Percentiles rank a stretch among this genome's conserved stretches.
These are phyloP conservation scores for Penicillium decumbens DNA, from an alignment of 2,329 filamentous ascomycete species.

Conservation along the genomic window DNA sequence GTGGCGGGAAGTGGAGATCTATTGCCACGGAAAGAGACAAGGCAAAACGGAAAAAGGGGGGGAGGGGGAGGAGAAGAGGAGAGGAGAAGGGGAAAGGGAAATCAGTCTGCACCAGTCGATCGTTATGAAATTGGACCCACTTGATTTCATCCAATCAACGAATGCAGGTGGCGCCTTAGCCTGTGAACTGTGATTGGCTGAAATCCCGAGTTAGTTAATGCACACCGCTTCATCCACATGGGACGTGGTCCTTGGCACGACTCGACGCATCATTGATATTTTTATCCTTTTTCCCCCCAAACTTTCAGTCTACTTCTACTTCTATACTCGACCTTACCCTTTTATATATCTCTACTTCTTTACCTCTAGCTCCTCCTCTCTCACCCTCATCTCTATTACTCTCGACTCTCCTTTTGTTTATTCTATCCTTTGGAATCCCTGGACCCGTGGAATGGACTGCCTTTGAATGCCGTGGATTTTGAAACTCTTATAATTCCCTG, in stretches of 20 bases:
- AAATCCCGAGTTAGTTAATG: background rate
- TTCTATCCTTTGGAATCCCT: conserved; percentile 5
- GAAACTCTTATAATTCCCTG: background rate
- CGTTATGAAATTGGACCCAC: conserved; percentile 4
- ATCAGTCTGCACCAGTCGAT: conserved; percentile 5
- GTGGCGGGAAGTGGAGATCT: conserved; percentile 2
- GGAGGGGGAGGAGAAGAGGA: background rate
- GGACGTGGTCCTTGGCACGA: background rate
- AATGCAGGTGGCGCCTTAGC: conserved; percentile 15
- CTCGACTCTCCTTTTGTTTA: conserved; percentile 8
- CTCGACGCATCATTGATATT: conserved; percentile 21
- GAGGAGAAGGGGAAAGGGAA: no score
- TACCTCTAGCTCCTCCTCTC: conserved; percentile 6
- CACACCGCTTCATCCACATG: conserved; percentile 7
- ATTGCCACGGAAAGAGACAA: background rate
- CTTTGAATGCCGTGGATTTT: background rate
- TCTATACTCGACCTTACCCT: background rate
- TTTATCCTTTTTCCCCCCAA: conserved; percentile 7
- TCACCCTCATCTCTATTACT: conserved; percentile 18
- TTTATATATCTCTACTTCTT: conserved; percentile 8
- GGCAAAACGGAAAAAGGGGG: background rate
- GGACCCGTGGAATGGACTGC: conserved; percentile 7
- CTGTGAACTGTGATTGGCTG: no score
- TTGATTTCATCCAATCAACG: conserved; percentile 5
- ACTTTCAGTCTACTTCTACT: background rate